Percentiles rank a stretch among this genome's conserved stretches.
Evolutionary conservation across 2,329 filamentous ascomycete genomes (phyloP).

Genomic region (Nakataea oryzae): DNA sequence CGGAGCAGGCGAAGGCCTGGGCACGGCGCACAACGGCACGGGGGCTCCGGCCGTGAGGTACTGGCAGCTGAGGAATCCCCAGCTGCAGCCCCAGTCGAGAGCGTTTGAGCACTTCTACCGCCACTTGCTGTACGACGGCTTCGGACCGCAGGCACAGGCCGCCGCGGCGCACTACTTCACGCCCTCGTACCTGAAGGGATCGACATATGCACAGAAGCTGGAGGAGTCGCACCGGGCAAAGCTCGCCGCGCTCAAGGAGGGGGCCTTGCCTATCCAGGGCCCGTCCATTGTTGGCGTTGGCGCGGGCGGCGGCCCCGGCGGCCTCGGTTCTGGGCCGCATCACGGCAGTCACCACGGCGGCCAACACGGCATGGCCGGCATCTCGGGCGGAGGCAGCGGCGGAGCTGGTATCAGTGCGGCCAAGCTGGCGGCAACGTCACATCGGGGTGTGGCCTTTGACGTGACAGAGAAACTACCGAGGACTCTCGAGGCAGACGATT

Average conservation of each 20-base stretch:
- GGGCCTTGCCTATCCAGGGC: slow-evolving; percentile 17
- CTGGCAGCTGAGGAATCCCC: slow-evolving; percentile 11
- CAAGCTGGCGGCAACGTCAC: slow-evolving; percentile 47
- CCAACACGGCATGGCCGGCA: background rate
- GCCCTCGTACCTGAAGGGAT: slow-evolving; percentile 73
- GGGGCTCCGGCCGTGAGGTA: background rate
- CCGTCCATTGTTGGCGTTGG: background rate
- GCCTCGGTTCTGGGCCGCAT: slow-evolving; percentile 35
- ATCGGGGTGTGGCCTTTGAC: slow-evolving; percentile 74
- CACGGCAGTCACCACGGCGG: slow-evolving; percentile 19
- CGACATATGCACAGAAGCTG: slow-evolving; percentile 67
- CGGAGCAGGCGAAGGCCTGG: background rate
- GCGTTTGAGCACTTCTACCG: slow-evolving; percentile 39
- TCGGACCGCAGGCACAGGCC: slow-evolving; percentile 3
- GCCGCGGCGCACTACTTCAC: slow-evolving; percentile 50
- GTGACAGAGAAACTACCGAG: slow-evolving; percentile 63
- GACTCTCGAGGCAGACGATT: slow-evolving; percentile 42
- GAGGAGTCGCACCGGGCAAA: slow-evolving; percentile 59
- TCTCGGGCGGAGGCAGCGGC: slow-evolving; percentile 6
- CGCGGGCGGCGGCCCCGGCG: background rate
- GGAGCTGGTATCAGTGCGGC: background rate
- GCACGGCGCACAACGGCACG: background rate
- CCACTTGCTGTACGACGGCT: slow-evolving; percentile 13
- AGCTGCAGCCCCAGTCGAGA: slow-evolving; percentile 37
- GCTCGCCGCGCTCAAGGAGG: slow-evolving; percentile 37